Base-by-base conservation (phyloP, 371 early-diverging fungal species). In the Dinochytrium kinnereticum region DNA sequence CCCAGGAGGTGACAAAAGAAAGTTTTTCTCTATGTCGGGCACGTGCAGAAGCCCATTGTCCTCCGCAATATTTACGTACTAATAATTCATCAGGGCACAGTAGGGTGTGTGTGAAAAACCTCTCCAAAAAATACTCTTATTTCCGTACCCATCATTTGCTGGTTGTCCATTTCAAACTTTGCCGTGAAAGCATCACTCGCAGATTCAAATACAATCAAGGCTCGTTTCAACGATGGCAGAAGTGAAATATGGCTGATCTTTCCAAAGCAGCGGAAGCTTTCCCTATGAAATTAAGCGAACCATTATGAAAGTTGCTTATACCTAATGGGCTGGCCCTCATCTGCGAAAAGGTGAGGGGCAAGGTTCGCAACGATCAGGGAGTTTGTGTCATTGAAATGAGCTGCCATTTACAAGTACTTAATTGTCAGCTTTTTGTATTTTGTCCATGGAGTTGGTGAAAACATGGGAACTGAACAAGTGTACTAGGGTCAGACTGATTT, bases 1-100 rank as follows among this genome's bases (percentile, higher is more conserved):
- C 0, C 86, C 86, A 7, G 86, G 86, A 17, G 86, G 86, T 24
- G 82, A 82, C 1, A 86, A 72, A 36, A 86, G 72, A 73, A 86
- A 86, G 74, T 84, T 84, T 39, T 71, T 39, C 64, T 84, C 83
- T 19, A 74, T 36, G 37, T 70, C 73, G 1, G 86, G 86, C 5
- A 86, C 84, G 36, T 77, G 80, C 31, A 84, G 76, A 61, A 34
- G 36, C 15, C 13, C 37, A 13, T 61, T 36, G 17, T 10, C 34
- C 61, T 33, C 36, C 34, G 7, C 34, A 17, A 61, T 61, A 7
- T 33, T 61, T n/a, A n/a, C n/a, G n/a, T n/a, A n/a, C 37, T 13
- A 61, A 61, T 21, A 26, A 10, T 15, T 37, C 34, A 21, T 34
- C 24, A 31, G 36, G 26, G 26, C 26, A 13, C n/a, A 53, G 21